These are phyloP conservation scores for Monosporascus sp. DNA, from an alignment of 2,329 filamentous ascomycete species.

Conservation along the genomic window DNA sequence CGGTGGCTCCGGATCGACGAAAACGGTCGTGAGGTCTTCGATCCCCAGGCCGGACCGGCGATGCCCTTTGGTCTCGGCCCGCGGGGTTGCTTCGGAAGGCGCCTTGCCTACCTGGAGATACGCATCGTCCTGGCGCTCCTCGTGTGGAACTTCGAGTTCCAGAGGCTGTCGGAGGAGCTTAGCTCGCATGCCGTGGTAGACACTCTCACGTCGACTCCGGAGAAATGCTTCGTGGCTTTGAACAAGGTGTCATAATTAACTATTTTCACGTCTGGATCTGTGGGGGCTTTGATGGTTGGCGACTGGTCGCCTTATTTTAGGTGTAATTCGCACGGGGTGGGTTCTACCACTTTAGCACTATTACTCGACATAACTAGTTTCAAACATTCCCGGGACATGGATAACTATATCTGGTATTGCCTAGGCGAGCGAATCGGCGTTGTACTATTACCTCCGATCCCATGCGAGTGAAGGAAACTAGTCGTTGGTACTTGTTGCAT, in stretches of 20 bases:
- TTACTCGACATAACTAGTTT: no score
- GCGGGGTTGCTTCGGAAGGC: constrained; percentile 14
- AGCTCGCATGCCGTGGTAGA: constrained; percentile 45
- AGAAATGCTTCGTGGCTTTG: not conserved
- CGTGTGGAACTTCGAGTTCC: constrained; percentile 19
- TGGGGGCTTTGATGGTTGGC: no score
- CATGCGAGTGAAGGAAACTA: no score
- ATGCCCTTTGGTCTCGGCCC: constrained; percentile 14
- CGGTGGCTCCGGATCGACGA: constrained; percentile 15
- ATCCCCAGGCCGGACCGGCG: constrained; percentile 11
- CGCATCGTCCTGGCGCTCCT: constrained; percentile 14
- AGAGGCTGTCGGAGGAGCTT: constrained; percentile 19
- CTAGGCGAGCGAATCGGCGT: no score
- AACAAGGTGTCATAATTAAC: not conserved
- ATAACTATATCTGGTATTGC: no score
- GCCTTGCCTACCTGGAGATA: constrained; percentile 16
- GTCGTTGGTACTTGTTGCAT: no score
- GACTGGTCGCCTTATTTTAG: no score
- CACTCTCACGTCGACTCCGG: not conserved
- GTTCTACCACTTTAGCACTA: no score
- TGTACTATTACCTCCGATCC: no score
- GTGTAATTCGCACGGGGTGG: no score
- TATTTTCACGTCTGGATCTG: no score
- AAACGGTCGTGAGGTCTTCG: constrained; percentile 4
- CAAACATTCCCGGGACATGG: no score